Conservation (phyloP, 2,329 filamentous ascomycete genomes). For the Beauveria pseudobassiana region DNA sequence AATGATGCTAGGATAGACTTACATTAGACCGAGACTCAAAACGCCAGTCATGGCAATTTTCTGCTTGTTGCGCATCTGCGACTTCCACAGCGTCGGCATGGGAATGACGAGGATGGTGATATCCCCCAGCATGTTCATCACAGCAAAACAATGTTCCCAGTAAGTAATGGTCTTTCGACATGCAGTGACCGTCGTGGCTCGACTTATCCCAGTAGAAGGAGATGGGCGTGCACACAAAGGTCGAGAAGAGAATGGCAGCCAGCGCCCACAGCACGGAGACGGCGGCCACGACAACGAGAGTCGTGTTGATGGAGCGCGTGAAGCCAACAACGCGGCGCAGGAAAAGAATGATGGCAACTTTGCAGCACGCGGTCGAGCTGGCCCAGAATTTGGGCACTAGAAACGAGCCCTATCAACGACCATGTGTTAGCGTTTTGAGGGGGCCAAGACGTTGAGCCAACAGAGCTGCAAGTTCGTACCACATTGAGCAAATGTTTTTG, state of each 20-base stretch:
- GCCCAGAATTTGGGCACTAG: slow-evolving; percentile 10
- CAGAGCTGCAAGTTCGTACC: not conserved
- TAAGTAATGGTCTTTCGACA: not conserved
- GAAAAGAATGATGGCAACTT: slow-evolving; percentile 11
- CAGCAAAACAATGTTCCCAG: slow-evolving; percentile 1
- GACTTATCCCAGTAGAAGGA: slow-evolving; percentile 12
- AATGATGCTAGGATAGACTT: not conserved
- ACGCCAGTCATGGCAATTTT: slow-evolving; percentile 9
- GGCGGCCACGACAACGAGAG: not conserved
- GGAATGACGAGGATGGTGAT: slow-evolving; percentile 6
- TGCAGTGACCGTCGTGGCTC: not conserved
- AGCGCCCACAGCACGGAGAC: not conserved
- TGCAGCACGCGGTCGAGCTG: slow-evolving; percentile 8
- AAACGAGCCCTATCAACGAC: not conserved
- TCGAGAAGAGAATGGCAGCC: slow-evolving; percentile 5
- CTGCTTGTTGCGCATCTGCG: slow-evolving; percentile 2
- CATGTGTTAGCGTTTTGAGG: not conserved
- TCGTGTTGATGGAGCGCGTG: not conserved
- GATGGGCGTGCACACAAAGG: slow-evolving; percentile 8
- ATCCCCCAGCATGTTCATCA: not conserved
- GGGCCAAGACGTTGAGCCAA: too few relatives aligned
- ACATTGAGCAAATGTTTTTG: not conserved
- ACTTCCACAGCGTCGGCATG: slow-evolving; percentile 6
- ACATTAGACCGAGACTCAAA: slow-evolving; percentile 8
- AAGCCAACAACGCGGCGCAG: slow-evolving; percentile 7